Evolutionary conservation across 2,329 filamentous ascomycete species (phyloP), one percentile per base, ranked within the genome.

Genomic region (Diaporthe vexans): DNA sequence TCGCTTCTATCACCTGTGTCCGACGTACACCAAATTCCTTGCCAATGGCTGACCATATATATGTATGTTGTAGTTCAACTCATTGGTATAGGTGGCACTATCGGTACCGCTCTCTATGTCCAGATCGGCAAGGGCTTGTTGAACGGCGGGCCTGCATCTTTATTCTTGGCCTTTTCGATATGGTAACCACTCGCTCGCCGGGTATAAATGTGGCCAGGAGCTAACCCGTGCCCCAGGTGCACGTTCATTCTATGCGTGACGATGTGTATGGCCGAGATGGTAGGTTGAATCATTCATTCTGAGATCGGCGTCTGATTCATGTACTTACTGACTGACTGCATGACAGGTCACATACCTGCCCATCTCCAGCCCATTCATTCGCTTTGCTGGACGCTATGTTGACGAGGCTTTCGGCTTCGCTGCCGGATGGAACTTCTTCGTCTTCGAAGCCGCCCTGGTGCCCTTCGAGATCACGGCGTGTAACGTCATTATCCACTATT

Each of bases 281-380:
- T 74, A 52, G n/a, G 56, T 59, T 19, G n/a, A 11, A n/a, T 24
- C 40, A 26, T n/a, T 35, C 43, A 11, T 10, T 21, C 15, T 4
- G 37, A 19, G 24, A 4, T n/a, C 48, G 10, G 8, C 8, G 52
- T 19, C 21, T 11, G 21, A n/a, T 51, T 10, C 21, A 26, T 17
- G 4, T 29, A 59, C 61, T n/a, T 29, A 59, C 61, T n/a, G 26
- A 69, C 61, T 40, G 24, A 73, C 21, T 17, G 4, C 19, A 21
- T 11, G 29, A 19, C 46, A 74, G 73, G 70, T 94, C 10, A 93
- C 92, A 0, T 94, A 93, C 77, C 85, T 94, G 3, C 93, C 94
- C 10, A 93, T 95, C 71, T 94, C 92, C 0, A 94, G 92, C 54
- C 93, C 93, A 0, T 95, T 95, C 81, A 93, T 95, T 79, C 91